These are phyloP conservation scores for Opeltia flavorubescens DNA, from an alignment of 495 filamentous ascomycete genomes.

Conservation along the genomic window DNA sequence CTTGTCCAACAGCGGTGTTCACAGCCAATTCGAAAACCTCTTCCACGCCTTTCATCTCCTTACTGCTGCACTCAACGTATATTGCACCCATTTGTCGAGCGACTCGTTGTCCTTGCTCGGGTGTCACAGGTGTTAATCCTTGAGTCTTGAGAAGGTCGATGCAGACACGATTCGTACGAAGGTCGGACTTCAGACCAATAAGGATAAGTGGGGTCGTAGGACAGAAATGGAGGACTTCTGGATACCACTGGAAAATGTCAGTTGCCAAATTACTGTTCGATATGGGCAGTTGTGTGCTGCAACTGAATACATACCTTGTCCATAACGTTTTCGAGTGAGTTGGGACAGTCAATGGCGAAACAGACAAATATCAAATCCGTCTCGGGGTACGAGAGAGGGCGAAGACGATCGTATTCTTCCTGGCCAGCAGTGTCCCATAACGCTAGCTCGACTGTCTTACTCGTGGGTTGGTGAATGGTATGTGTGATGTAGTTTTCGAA, in stretches of 20 bases:
- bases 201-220: constrained; percentile 92
- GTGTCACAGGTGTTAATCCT: constrained; percentile 85
- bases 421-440: constrained; percentile 98
- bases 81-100: constrained; percentile 83
- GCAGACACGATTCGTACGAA: constrained; percentile 84
- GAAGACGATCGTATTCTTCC: constrained; percentile 93
- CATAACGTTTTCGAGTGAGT: constrained; percentile 94
- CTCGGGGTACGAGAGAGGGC: constrained; percentile 92
- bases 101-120: constrained; percentile 74
- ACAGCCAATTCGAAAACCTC: constrained; percentile 89
- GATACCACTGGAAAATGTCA: constrained; percentile 64
- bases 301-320: constrained; percentile 58
- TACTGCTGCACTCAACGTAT: constrained; percentile 96
- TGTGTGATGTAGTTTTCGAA: constrained; percentile 99
- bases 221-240: constrained; percentile 97
- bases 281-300: constrained; percentile 13
- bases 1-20: constrained; percentile 56
- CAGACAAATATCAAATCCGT: constrained; percentile 97
- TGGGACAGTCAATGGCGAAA: constrained; percentile 97
- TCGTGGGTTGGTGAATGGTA: constrained; percentile 67
- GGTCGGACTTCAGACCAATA: constrained; percentile 89
- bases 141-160: constrained; percentile 98
- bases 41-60: constrained; percentile 90
- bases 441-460: constrained; percentile 89
- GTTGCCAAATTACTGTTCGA: not conserved